Evolutionary conservation across 441 rosid genomes (phyloP), one percentile per base, ranked within the genome.

Genomic region (Arabidopsis lyrata): DNA sequence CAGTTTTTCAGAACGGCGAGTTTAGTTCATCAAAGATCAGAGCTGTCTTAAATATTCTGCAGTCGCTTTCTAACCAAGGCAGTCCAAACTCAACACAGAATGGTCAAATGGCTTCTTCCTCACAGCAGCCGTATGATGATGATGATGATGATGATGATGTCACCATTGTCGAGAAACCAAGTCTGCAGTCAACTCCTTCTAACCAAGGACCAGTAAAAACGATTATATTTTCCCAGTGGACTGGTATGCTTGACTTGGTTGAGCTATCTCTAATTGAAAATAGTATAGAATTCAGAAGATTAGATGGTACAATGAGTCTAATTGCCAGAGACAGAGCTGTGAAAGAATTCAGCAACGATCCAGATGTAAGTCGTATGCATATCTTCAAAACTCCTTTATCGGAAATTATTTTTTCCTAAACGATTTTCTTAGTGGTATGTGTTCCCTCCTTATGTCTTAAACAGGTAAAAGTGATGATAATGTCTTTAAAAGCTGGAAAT

Each of bases 401-500:
- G 36, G 47, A 58, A 58, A 10, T 20, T 35, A 31, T 69, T 71
- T 24, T 42, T 20, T 72, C 55, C 20, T 29, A 63, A 18, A 42
- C 29, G 6, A 38, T 11, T 12, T 56, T 39, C 11, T 22, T 61
- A 41, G 50, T 45, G 35, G 34, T 50, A 2, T 14, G 62, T 20
- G 65, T 22, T 59, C 66, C 9, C 36, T 13, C 8, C 14, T 61
- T 70, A 8, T 24, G 22, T 71, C 48, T 64, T 18, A 72, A 77
- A 68, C 90, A 95, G 99, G 86, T 95, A 16, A 75, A 85, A 22
- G 97, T 90, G 52, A 95, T 95, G 97, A 73, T 95, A 77, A 95
- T 92, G 97, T 92, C 98, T 3, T 78, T 95, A 31, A 95, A 95
- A 86, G 98, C 98, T 10, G 97, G 98, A 80, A 95, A 92, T 68